A percentile compares a stretch with the other conserved stretches of the same genome.
Conservation (phyloP, 192 early-diverging fungal genomes). For the Helicostylum pulchrum region DNA sequence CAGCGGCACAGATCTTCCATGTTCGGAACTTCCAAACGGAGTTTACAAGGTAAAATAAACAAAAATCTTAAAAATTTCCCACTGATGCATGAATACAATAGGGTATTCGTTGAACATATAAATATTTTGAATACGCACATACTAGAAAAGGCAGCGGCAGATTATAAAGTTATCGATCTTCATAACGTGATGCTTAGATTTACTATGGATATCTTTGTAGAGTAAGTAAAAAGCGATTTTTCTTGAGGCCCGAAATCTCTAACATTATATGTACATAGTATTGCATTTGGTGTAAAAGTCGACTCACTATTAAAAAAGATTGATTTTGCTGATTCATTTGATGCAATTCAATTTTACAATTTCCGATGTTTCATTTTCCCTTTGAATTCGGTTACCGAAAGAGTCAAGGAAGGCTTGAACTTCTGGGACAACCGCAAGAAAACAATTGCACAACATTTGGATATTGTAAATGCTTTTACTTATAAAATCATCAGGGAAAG, state of each 20-base stretch:
- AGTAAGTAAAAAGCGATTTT: constrained; percentile 23
- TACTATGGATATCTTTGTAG: constrained; percentile 47
- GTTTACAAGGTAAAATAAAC: constrained; percentile 36
- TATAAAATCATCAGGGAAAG: constrained; percentile 19
- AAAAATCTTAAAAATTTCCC: neutral
- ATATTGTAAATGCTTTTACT: constrained; percentile 24
- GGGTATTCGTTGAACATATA: constrained; percentile 34
- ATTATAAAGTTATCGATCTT: constrained; percentile 34
- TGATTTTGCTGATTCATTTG: constrained; percentile 49
- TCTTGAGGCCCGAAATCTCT: neutral
- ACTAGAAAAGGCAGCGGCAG: constrained; percentile 29
- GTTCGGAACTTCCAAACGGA: constrained; percentile 34
- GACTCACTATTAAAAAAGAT: constrained; percentile 36
- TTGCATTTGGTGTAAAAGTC: constrained; percentile 45
- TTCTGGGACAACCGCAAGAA: neutral
- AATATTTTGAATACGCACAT: constrained; percentile 12
- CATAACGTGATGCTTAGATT: constrained; percentile 45
- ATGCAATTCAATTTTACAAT: constrained; percentile 39
- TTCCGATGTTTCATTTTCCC: constrained; percentile 32
- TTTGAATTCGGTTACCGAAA: constrained; percentile 8
- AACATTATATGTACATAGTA: neutral
- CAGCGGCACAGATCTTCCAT: constrained; percentile 29
- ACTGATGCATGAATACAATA: neutral
- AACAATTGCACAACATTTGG: constrained; percentile 19
- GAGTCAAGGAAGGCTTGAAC: neutral